Percentiles rank a stretch among this genome's conserved stretches.
phyloP scores from a whole-genome alignment of 2,329 filamentous ascomycete genomes.

The Aspergillus texensis region DNA sequence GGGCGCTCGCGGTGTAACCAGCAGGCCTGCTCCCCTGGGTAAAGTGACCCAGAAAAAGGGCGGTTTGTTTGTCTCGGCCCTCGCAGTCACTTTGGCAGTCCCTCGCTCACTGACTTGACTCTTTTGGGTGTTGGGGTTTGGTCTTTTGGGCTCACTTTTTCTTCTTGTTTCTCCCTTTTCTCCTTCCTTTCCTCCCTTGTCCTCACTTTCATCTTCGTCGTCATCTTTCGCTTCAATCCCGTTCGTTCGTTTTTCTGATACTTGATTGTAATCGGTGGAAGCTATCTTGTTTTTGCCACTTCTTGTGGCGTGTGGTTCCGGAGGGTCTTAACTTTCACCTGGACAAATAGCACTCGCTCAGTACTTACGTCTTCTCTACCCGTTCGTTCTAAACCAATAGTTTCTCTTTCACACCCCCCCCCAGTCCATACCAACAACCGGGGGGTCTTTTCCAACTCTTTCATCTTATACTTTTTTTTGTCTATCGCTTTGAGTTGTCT shows the following conservation, averaged over 20 bases:
- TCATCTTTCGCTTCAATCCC: conserved; percentile 19
- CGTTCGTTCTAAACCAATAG: conserved; percentile 22
- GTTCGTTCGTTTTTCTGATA: conserved; percentile 13
- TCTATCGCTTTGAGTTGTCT: conserved; percentile 9
- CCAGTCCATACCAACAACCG: conserved; percentile 9
- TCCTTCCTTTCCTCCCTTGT: conserved; percentile 11
- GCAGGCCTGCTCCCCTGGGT: conserved; percentile 17
- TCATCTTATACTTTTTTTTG: conserved; percentile 6
- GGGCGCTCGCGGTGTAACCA: conserved; percentile 21
- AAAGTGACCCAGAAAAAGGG: conserved; percentile 16
- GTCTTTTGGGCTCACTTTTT: conserved; percentile 14
- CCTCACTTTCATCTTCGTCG: conserved; percentile 11
- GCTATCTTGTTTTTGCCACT: conserved; percentile 17
- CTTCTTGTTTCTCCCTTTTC: conserved; percentile 15
- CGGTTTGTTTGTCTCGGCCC: conserved; percentile 22
- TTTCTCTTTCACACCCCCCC: conserved; percentile 1
- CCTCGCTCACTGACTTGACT: conserved; percentile 23
- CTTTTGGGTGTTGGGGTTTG: conserved; percentile 15
- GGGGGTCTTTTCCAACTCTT: conserved; percentile 3
- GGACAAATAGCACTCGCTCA: conserved; percentile 8
- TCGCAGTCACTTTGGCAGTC: conserved; percentile 16
- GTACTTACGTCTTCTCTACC: conserved; percentile 12
- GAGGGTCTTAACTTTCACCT: conserved; percentile 14
- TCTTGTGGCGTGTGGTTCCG: conserved; percentile 19
- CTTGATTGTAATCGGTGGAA: conserved; percentile 13